phyloP scores from a whole-genome alignment of 805 yeast genomes.

The Candida bentonensis region DNA sequence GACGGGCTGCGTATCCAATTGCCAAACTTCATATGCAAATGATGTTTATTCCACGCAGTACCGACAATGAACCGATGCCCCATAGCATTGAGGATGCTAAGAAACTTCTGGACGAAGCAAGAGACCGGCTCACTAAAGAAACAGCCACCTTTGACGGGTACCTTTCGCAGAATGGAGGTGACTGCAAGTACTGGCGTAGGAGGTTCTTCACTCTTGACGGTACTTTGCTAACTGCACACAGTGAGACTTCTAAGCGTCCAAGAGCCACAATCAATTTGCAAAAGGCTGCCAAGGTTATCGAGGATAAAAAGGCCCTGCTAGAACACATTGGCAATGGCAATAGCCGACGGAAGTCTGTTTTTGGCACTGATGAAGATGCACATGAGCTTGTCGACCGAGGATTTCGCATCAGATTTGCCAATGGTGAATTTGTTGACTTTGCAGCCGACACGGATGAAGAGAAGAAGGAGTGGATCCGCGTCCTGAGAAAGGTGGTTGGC shows the following conservation, averaged over 20 bases:
- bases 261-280: conserved; percentile 63
- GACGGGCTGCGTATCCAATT: conserved; percentile 38
- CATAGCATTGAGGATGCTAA: conserved; percentile 32
- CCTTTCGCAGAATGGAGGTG: conserved; percentile 86
- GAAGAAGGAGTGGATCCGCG: conserved; percentile 50
- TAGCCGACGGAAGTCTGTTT: conserved; percentile 25
- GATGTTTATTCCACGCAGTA: conserved; percentile 46
- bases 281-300: conserved; percentile 44
- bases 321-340: conserved; percentile 24
- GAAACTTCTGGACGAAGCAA: conserved; percentile 10
- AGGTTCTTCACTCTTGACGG: conserved; percentile 67
- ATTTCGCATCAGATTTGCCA: conserved; percentile 59
- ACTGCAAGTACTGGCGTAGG: conserved; percentile 57
- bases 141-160: conserved; percentile 39
- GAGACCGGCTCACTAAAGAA: conserved; percentile 19
- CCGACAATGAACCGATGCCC: conserved; percentile 38
- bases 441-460: conserved; percentile 62
- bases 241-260: conserved; percentile 52
- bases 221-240: conserved; percentile 58
- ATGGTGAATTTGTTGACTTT: conserved; percentile 72
- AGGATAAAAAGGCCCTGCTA: conserved; percentile 18
- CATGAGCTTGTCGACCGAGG: conserved; percentile 36
- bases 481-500: conserved; percentile 26
- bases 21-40: conserved; percentile 57
- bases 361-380: conserved; percentile 32